A percentile compares a stretch with the other conserved stretches of the same genome.
Conservation (phyloP, 768 basidiomycete species). For the Clitopilus hobsonii region DNA sequence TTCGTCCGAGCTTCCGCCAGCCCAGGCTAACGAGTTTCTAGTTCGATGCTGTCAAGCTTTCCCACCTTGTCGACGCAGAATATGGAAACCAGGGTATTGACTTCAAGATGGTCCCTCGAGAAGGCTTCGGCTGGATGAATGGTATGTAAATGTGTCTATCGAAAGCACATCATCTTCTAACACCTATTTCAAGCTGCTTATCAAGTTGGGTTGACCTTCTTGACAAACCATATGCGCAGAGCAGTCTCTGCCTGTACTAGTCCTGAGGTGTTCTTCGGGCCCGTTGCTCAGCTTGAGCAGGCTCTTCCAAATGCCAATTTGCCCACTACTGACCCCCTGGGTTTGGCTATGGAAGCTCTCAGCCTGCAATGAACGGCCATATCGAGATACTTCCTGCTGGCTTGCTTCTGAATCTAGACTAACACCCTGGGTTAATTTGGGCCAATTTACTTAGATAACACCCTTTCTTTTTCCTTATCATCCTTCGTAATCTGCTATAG, state of each 20-base stretch:
- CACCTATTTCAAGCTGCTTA: slow-evolving; percentile 64
- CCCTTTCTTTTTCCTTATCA: background rate
- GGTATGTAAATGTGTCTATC: slow-evolving; percentile 42
- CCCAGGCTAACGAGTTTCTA: slow-evolving; percentile 19
- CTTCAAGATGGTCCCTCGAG: slow-evolving; percentile 95
- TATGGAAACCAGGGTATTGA: slow-evolving; percentile 96
- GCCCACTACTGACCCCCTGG: slow-evolving; percentile 50
- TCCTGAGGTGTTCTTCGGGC: slow-evolving; percentile 84
- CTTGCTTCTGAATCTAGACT: too few relatives aligned
- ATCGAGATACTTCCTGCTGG: too few relatives aligned
- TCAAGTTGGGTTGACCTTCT: slow-evolving; percentile 93
- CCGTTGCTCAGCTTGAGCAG: slow-evolving; percentile 33
- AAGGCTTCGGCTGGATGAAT: slow-evolving; percentile 99
- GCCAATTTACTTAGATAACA: background rate
- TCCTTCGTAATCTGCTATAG: background rate
- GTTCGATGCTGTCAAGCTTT: slow-evolving; percentile 96
- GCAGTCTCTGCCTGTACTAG: slow-evolving; percentile 94
- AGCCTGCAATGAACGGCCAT: too few relatives aligned
- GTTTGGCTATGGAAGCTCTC: slow-evolving; percentile 59
- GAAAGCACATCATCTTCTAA: background rate
- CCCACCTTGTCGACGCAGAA: slow-evolving; percentile 95
- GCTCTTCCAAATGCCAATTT: slow-evolving; percentile 30
- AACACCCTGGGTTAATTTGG: background rate
- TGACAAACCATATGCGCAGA: slow-evolving; percentile 91
- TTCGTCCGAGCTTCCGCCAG: background rate